phyloP scores from a whole-genome alignment of 169 alveolate species.

The Eimeria tenella region DNA sequence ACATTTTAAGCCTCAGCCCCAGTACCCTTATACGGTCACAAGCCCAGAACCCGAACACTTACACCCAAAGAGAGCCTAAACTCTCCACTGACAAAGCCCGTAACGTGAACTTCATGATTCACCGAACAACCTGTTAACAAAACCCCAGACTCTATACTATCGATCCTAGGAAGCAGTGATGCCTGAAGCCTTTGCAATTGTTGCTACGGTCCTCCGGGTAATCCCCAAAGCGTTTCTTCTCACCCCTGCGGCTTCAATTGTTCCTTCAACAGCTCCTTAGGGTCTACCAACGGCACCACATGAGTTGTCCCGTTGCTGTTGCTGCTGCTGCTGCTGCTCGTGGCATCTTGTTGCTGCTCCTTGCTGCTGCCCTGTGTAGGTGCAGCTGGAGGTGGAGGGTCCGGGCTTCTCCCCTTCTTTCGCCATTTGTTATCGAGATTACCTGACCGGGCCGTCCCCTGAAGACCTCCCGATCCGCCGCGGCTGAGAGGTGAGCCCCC shows the following conservation, averaged over 20 bases:
- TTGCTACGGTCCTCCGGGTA: background rate
- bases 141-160: background rate
- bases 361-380: slow-evolving; percentile 3
- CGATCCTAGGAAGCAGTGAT: background rate
- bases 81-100: too few relatives aligned
- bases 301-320: slow-evolving; percentile 16
- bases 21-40: background rate
- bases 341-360: slow-evolving; percentile 45
- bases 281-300: slow-evolving; percentile 19
- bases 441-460: slow-evolving; percentile 12
- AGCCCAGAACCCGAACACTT: background rate
- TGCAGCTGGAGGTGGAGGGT: background rate
- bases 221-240: background rate
- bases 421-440: slow-evolving; percentile 21
- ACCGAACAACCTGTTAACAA: background rate
- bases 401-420: background rate
- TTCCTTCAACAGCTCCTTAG: slow-evolving; percentile 32
- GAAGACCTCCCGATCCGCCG: slow-evolving; percentile 12
- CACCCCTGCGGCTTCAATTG: slow-evolving; percentile 55
- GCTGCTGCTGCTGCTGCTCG: slow-evolving; percentile 39
- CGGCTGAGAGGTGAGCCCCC: slow-evolving; percentile 32
- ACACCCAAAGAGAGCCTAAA: background rate
- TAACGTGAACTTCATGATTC: background rate
- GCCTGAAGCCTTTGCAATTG: background rate
- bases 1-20: background rate